These are phyloP conservation scores for Rubroboletus satanas DNA, from an alignment of 768 basidiomycete species.

Conservation along the genomic window DNA sequence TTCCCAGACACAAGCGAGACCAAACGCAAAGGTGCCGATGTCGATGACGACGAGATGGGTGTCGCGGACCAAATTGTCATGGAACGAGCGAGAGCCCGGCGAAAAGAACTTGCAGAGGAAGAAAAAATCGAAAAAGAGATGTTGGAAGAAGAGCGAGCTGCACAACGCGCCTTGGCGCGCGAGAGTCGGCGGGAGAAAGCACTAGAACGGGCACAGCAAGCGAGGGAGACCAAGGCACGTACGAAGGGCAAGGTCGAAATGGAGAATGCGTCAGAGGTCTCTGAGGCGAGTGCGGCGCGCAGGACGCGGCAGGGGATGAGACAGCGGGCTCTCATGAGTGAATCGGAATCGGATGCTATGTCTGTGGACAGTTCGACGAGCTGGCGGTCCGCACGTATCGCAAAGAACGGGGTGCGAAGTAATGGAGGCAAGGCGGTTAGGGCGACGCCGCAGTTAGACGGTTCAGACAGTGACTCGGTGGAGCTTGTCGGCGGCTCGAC, in stretches of 20 bases:
- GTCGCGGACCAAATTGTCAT: constrained; percentile 41
- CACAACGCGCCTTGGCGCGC: constrained; percentile 19
- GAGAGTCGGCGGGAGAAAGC: constrained; percentile 22
- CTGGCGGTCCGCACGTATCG: constrained; percentile 4
- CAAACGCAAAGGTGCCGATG: constrained; percentile 34
- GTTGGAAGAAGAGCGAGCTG: constrained; percentile 21
- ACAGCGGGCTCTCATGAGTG: neutral
- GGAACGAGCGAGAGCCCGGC: constrained; percentile 40
- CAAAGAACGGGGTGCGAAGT: neutral
- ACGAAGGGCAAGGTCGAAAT: neutral
- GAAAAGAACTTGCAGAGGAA: constrained; percentile 41
- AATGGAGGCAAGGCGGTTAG: neutral
- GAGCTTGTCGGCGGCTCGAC: neutral
- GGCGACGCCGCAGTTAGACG: neutral
- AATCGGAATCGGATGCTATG: constrained; percentile 29
- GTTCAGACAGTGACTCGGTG: constrained; percentile 5
- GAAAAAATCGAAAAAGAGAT: constrained; percentile 34
- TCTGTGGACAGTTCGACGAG: constrained; percentile 23
- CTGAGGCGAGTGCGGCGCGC: constrained; percentile 7
- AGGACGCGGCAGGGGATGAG: neutral
- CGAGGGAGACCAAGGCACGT: constrained; percentile 2
- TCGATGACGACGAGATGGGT: constrained; percentile 30
- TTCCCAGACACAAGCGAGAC: constrained; percentile 52
- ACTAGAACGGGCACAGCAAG: constrained; percentile 18
- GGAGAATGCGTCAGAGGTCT: neutral